Conservation (phyloP, 805 yeast genomes). For the Saturnispora sanitii region DNA sequence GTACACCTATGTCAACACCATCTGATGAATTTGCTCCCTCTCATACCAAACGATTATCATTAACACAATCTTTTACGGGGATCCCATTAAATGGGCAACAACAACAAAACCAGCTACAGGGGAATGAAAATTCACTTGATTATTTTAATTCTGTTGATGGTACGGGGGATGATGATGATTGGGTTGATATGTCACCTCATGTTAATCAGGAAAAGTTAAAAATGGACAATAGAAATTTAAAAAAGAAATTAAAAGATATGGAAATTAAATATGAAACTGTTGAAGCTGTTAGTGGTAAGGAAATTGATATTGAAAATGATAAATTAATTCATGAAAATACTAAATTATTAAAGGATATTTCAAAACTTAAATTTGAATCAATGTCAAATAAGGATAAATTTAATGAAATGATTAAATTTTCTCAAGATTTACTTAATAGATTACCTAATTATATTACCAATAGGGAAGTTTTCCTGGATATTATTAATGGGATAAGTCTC, state of each 20-base stretch:
- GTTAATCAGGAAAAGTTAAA: slow-evolving; percentile 11
- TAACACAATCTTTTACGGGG: slow-evolving; percentile 18
- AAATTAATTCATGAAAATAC: slow-evolving; percentile 11
- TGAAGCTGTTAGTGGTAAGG: slow-evolving; percentile 10
- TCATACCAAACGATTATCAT: slow-evolving; percentile 15
- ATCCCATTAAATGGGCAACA: not conserved
- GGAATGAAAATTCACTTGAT: slow-evolving; percentile 1
- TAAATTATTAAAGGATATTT: slow-evolving; percentile 7
- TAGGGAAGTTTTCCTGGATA: slow-evolving; percentile 4
- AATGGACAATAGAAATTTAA: slow-evolving; percentile 12
- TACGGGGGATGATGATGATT: slow-evolving; percentile 11
- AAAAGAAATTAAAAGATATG: slow-evolving; percentile 13
- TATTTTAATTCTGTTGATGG: slow-evolving; percentile 7
- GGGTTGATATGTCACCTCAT: slow-evolving; percentile 12
- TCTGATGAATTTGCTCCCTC: slow-evolving; percentile 1
- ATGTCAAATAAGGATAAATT: slow-evolving; percentile 4
- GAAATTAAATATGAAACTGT: slow-evolving; percentile 14
- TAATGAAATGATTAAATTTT: slow-evolving; percentile 1
- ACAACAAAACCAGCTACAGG: not conserved
- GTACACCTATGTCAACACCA: slow-evolving; percentile 17
- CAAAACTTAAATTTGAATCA: slow-evolving; percentile 8
- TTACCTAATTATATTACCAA: slow-evolving; percentile 11
- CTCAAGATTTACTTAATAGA: slow-evolving; percentile 8
- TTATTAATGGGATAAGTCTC: slow-evolving; percentile 4
- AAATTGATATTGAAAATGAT: slow-evolving; percentile 10